These are phyloP conservation scores for Penicillium silybi DNA, from an alignment of 495 filamentous ascomycete genomes.

Conservation along the genomic window DNA sequence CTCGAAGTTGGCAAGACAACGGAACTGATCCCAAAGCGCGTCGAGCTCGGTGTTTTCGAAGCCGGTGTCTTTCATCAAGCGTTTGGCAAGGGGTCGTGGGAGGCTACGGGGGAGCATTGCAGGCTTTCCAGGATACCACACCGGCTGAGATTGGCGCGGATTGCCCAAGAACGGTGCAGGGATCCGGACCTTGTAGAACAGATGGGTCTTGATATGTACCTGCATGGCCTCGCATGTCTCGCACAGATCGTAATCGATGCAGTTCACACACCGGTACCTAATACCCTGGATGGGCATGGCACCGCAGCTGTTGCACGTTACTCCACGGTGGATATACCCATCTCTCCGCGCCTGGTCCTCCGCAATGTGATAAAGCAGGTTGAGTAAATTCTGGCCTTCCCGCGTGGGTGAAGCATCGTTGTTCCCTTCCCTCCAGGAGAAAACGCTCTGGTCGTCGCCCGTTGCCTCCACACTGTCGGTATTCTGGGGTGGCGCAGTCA, in stretches of 20 bases:
- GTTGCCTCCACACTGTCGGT: constrained; percentile 53
- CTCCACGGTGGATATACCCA: constrained; percentile 91
- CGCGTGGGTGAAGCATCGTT: constrained; percentile 53
- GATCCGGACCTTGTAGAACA: constrained; percentile 90
- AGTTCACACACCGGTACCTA: constrained; percentile 88
- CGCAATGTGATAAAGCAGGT: constrained; percentile 71
- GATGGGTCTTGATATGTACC: constrained; percentile 83
- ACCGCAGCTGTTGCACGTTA: constrained; percentile 84
- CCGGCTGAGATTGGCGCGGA: constrained; percentile 64
- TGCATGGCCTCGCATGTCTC: constrained; percentile 83
- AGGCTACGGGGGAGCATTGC: constrained; percentile 60
- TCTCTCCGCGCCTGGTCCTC: constrained; percentile 77
- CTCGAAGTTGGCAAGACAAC: constrained; percentile 79
- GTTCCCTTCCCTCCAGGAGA: constrained; percentile 51
- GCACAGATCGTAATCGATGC: constrained; percentile 86
- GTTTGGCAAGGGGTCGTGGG: constrained; percentile 56
- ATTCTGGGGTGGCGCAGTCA: constrained; percentile 41
- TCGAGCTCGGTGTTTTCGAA: constrained; percentile 83
- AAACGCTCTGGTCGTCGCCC: constrained; percentile 57
- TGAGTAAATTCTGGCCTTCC: constrained; percentile 70
- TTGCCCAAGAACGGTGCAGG: constrained; percentile 66
- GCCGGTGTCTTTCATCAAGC: constrained; percentile 64
- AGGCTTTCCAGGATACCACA: constrained; percentile 90
- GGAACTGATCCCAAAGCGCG: constrained; percentile 94
- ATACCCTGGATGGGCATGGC: constrained; percentile 85